A percentile compares a stretch with the other conserved stretches of the same genome.
These are phyloP conservation scores for Aspergillus sp. DNA, from an alignment of 2,329 filamentous ascomycete species.

Conservation along the genomic window DNA sequence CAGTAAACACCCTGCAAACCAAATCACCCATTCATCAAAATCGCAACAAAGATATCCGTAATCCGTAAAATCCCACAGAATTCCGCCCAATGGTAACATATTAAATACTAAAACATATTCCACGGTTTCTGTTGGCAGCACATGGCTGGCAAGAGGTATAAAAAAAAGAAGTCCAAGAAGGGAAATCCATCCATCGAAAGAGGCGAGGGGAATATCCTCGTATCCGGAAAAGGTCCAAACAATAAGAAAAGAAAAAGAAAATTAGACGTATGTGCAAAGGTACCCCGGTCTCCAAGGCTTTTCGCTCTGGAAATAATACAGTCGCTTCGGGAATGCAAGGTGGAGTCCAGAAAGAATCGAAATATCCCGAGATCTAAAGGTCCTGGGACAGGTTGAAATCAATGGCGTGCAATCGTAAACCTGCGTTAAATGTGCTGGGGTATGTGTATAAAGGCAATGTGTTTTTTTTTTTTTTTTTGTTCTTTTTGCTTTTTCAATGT, in stretches of 20 bases:
- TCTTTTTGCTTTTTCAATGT: constrained; percentile 2
- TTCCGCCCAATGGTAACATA: constrained; percentile 10
- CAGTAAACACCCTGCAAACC: background rate
- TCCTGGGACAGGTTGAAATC: background rate
- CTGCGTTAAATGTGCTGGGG: constrained; percentile 14
- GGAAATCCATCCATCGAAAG: constrained; percentile 3
- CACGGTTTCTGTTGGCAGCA: constrained; percentile 8
- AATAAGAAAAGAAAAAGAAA: constrained; percentile 2
- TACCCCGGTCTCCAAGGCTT: constrained; percentile 15
- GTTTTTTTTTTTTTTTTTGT: background rate
- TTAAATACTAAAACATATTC: constrained; percentile 14
- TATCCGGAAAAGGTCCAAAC: constrained; percentile 9
- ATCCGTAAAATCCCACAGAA: constrained; percentile 7
- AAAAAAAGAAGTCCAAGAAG: constrained; percentile 7
- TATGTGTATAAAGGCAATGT: background rate
- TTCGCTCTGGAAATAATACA: constrained; percentile 19
- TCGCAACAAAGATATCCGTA: background rate
- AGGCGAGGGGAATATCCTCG: constrained; percentile 8
- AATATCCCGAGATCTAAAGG: background rate
- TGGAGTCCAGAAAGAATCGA: constrained; percentile 6
- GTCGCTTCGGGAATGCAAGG: constrained; percentile 15
- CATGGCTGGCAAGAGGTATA: background rate
- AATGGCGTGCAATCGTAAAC: constrained; percentile 19
- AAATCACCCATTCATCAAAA: constrained; percentile 7
- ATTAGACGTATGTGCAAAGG: constrained; percentile 18